phyloP scores from a whole-genome alignment of 768 basidiomycete species.

The Russula lepida region DNA sequence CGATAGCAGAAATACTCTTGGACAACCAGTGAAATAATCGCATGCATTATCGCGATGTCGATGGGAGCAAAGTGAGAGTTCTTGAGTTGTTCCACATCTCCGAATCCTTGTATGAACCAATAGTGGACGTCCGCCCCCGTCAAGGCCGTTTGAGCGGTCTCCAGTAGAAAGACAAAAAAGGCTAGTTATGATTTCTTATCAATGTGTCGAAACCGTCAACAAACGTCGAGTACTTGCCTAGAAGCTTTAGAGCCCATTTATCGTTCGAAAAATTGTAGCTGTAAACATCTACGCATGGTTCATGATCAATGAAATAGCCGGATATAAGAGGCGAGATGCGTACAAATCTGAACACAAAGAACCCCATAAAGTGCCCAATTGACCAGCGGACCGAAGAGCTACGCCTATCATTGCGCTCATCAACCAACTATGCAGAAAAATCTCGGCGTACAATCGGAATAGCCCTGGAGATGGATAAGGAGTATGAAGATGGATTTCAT shows the following conservation, averaged over 20 bases:
- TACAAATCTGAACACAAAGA: slow-evolving; percentile 27
- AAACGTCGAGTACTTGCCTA: background rate
- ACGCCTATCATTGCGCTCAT: background rate
- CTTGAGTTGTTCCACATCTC: background rate
- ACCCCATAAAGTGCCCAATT: slow-evolving; percentile 26
- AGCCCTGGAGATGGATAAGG: background rate
- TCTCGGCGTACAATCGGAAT: background rate
- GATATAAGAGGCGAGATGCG: background rate
- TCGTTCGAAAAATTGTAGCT: background rate
- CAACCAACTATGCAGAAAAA: background rate
- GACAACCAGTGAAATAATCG: background rate
- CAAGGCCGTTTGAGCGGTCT: background rate
- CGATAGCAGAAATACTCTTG: background rate
- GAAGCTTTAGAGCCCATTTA: background rate
- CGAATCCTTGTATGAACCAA: slow-evolving; percentile 7
- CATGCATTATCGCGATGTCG: background rate
- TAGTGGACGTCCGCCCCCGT: background rate
- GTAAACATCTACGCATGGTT: background rate
- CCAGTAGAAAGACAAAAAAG: background rate
- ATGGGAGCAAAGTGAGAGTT: background rate
- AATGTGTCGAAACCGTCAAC: background rate
- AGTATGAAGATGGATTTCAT: background rate
- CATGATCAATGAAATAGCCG: background rate
- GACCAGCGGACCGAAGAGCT: slow-evolving; percentile 18
- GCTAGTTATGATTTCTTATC: background rate